Base-by-base conservation (phyloP, 1,139 yeast species). In the Candida neerlandica region DNA sequence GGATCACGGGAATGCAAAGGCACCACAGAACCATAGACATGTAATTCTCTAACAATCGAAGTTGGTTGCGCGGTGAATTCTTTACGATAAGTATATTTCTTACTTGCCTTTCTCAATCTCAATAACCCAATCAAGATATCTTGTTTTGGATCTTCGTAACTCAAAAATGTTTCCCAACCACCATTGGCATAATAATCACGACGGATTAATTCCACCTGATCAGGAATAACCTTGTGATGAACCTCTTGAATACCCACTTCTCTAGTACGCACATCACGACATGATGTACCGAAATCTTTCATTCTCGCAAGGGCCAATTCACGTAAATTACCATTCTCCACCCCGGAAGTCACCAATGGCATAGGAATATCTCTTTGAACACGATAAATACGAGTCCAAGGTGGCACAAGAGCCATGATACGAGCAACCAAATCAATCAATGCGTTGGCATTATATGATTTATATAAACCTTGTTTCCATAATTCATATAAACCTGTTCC, bases 181-280 rank as follows among this genome's bases (percentile, higher is more conserved):
- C 96, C 99, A 63, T 94, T 94, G 43, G 99, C 99, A 56, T 87
- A 86, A 69, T 94, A 94, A 65, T 94, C 99, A 63, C 99, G 83
- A 65, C 99, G 83, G 50, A 94, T 89, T 49, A 94, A 74, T 69
- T 94, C 99, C 15, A 94, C 97, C 67, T 94, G 98, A 64, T 95
- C 98, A 0, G 99, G 99, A 40, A 89, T 89, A 27, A 95, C 96
- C 67, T 92, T 92, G 67, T 92, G 96, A 66, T 94, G 99, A 3
- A 94, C 98, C 66, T 94, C 99, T 69, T 94, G 98, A 52, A 94
- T 94, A 54, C 99, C 99, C 29, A 95, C 99, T 71, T 94, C 99
- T 70, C 99, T 82, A 0, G 99, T 91, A 66, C 99, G 84, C n/a
- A 94, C 96, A 66, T 94, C 99, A 59, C 99, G 81, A 69, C 99